A percentile compares a stretch with the other conserved stretches of the same genome.
These are phyloP conservation scores for Fusarium sp. DNA, from an alignment of 2,329 filamentous ascomycete species.

Conservation along the genomic window DNA sequence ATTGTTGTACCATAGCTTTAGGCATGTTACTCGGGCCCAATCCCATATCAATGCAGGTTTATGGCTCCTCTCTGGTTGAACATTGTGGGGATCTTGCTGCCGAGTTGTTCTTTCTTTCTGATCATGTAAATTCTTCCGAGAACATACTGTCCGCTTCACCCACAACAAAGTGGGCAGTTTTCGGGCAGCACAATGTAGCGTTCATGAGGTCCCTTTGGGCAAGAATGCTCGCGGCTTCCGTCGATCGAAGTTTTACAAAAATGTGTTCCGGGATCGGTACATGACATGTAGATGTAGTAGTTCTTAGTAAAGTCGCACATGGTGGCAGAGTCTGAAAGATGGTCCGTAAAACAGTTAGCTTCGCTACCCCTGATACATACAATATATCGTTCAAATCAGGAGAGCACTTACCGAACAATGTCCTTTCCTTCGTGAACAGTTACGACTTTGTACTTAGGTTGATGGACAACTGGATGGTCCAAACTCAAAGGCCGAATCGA, in stretches of 20 bases:
- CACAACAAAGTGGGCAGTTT: conserved; percentile 63
- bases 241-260: conserved; percentile 78
- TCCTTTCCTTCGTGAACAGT: neutral
- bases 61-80: neutral
- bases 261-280: conserved; percentile 75
- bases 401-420: conserved; percentile 6
- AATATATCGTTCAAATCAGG: neutral
- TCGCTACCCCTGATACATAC: neutral
- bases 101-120: conserved; percentile 15
- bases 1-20: neutral
- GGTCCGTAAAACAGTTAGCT: neutral
- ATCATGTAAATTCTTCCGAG: conserved; percentile 6
- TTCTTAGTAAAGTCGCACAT: conserved; percentile 79
- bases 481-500: neutral
- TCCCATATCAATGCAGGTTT: neutral
- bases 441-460: neutral
- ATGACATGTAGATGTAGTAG: conserved; percentile 81
- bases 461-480: neutral
- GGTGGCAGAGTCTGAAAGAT: conserved; percentile 33
- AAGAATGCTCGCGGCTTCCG: conserved; percentile 70
- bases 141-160: conserved; percentile 46
- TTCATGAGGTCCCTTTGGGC: conserved; percentile 75
- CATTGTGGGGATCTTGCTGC: neutral
- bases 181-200: conserved; percentile 78
- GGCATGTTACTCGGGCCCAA: neutral